Evolutionary conservation across 2,329 filamentous ascomycete species (phyloP).

Genomic region (Fusarium sororula): DNA sequence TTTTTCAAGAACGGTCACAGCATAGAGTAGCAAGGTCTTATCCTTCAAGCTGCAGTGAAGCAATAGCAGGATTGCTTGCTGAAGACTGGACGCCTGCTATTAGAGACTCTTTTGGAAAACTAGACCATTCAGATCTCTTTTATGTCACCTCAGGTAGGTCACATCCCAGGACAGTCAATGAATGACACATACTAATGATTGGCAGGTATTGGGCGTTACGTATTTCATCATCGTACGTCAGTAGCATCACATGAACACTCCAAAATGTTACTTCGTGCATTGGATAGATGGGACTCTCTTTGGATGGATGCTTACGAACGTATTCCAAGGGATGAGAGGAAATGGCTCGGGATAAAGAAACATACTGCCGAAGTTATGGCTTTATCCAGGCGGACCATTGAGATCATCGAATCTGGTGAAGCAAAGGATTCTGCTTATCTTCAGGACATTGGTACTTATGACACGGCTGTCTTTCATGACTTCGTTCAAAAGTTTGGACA

Average conservation of each 20-base stretch:
- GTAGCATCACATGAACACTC: neutral
- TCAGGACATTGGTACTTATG: neutral
- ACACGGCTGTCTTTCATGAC: constrained; percentile 10
- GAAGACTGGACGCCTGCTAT: neutral
- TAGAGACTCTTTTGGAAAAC: neutral
- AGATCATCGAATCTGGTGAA: neutral
- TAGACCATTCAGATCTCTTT: neutral
- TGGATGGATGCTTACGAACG: neutral
- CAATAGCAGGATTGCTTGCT: constrained; percentile 2
- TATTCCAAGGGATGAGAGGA: neutral
- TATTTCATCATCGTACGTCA: constrained; percentile 19
- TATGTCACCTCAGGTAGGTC: neutral
- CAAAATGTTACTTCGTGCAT: neutral
- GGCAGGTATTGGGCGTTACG: neutral
- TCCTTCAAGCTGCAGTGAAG: neutral
- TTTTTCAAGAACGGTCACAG: neutral
- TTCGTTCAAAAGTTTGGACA: constrained; percentile 6
- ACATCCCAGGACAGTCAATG: rapidly evolving
- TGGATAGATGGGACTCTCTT: constrained; percentile 24
- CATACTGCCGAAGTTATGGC: constrained; percentile 6
- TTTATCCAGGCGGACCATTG: constrained; percentile 2
- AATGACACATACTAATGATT: neutral
- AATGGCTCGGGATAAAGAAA: constrained; percentile 18
- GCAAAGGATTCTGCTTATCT: constrained; percentile 4
- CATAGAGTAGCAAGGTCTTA: neutral